Conservation (phyloP, 2,329 filamentous ascomycete species). For the Corinectria fuckeliana region DNA sequence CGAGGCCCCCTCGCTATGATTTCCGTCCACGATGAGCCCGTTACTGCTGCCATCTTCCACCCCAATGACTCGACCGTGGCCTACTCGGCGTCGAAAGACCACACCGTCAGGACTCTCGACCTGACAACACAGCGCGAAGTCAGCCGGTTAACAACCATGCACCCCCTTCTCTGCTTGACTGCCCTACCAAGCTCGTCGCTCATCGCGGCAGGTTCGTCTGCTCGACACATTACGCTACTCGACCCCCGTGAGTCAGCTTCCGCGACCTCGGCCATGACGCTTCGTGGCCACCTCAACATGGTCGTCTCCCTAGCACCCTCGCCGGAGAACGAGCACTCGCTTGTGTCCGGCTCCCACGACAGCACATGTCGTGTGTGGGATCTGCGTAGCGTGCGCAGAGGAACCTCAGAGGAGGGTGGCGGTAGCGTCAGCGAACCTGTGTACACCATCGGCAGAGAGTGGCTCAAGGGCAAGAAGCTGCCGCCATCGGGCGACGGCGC, state of each 20-base stretch:
- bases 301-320: slow-evolving; percentile 57
- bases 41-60: slow-evolving; percentile 85
- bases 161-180: slow-evolving; percentile 80
- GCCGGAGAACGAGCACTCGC: slow-evolving; percentile 75
- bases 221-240: slow-evolving; percentile 88
- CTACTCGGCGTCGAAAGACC: slow-evolving; percentile 91
- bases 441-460: slow-evolving; percentile 78
- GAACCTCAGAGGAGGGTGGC: slow-evolving; percentile 65
- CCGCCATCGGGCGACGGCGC: slow-evolving; percentile 78
- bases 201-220: slow-evolving; percentile 78
- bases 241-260: slow-evolving; percentile 83
- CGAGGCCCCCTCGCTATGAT: slow-evolving; percentile 81
- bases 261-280: slow-evolving; percentile 84
- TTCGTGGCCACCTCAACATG: slow-evolving; percentile 86
- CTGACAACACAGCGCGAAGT: slow-evolving; percentile 81
- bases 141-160: slow-evolving; percentile 81
- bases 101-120: slow-evolving; percentile 90
- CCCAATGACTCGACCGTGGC: slow-evolving; percentile 84
- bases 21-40: slow-evolving; percentile 72
- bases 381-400: slow-evolving; percentile 72
- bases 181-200: slow-evolving; percentile 71
- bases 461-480: slow-evolving; percentile 68
- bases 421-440: slow-evolving; percentile 74
- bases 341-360: slow-evolving; percentile 90
- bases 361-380: slow-evolving; percentile 96